Evolutionary conservation across 2,329 filamentous ascomycete species (phyloP).

Genomic region (Penicillium hordei): DNA sequence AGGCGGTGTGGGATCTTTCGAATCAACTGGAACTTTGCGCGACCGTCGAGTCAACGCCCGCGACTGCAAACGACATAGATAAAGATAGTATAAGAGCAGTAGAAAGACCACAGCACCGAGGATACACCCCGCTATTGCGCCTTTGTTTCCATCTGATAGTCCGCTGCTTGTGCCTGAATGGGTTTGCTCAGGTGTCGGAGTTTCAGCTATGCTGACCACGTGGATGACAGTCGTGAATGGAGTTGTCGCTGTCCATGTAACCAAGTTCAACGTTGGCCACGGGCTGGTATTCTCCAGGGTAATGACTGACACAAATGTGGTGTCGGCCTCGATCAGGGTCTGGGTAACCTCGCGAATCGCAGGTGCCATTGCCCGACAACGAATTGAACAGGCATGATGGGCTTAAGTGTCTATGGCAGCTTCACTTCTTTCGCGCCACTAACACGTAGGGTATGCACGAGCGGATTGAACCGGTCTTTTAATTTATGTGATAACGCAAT

Average conservation of each 20-base stretch:
- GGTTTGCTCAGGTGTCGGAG: neutral
- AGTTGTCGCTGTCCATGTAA: neutral
- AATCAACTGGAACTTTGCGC: neutral
- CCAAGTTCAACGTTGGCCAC: neutral
- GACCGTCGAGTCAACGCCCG: neutral
- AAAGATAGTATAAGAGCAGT: constrained; percentile 3
- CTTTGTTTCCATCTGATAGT: neutral
- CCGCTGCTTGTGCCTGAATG: neutral
- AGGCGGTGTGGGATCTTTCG: neutral
- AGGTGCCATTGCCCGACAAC: constrained; percentile 4
- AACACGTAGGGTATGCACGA: constrained; percentile 8
- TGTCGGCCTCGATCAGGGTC: neutral
- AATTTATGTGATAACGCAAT: neutral
- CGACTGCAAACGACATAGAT: neutral
- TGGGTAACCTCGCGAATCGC: neutral
- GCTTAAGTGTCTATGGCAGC: neutral
- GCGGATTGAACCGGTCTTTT: neutral
- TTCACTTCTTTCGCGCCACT: constrained; percentile 1
- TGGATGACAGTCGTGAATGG: neutral
- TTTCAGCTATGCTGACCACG: neutral
- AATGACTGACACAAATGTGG: neutral
- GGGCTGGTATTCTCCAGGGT: neutral
- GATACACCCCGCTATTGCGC: constrained; percentile 5
- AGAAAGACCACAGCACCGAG: neutral
- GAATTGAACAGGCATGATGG: neutral